Base-by-base conservation (phyloP, 345 rosid genomes). In the Microthlaspi erraticum region DNA sequence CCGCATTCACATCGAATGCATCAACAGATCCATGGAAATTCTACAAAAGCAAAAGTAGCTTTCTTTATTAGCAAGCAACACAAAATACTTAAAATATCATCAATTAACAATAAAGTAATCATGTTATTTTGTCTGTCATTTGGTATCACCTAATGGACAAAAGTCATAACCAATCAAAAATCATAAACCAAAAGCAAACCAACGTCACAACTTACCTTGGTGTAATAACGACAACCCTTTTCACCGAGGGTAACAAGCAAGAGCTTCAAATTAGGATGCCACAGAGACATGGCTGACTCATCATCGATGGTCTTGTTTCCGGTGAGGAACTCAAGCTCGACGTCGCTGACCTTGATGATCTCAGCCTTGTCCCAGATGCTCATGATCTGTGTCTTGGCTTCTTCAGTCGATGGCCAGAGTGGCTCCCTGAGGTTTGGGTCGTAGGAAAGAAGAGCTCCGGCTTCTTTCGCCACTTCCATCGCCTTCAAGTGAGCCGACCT, bases 11-110 rank as follows among this genome's bases (percentile, higher is more conserved):
- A 73, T 84, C 88, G 75, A 86, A 94, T 14, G 81, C 83, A 13
- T 83, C 87, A 72, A 92, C 98, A 6, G 83, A 4, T 72, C 99
- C 98, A 50, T 73, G 86, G 85, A 92, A 94, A 39, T 77, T 55
- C 98, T 94, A 78, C 39, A 66, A 10, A 10, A 10, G 43, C 11
- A 59, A 38, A 9, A 19, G 1, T 20, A 50, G 37, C 16, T 37
- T 50, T 38, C 70, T 65, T 65, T 41, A 20, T 6, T 5, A 37
- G 23, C 68, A 50, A 68, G 64, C 18, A 44, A 10, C 1, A 12
- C 7, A 59, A 14, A 23, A 36, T 6, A 36, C 38, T 36, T 36
- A 8, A 36, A 36, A 32, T 5, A 32, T 32, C 34, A 36, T 36
- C 39, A 36, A 8, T 7, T 36, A 36, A 36, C 39, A 36, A 36